phyloP scores from a whole-genome alignment of 345 rosid genomes.

The Salix suchowensis region DNA sequence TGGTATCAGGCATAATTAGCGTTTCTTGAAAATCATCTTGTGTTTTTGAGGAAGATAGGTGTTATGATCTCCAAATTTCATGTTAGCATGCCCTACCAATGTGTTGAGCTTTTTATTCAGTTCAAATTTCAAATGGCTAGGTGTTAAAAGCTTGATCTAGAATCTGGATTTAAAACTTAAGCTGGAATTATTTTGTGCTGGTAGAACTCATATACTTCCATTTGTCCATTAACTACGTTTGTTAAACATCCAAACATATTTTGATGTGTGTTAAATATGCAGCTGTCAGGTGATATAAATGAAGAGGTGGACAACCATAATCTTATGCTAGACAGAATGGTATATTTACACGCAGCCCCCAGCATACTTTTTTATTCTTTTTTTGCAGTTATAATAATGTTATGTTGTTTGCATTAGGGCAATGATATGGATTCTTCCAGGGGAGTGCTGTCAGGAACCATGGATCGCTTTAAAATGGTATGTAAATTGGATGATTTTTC shows the following conservation, averaged over 20 bases:
- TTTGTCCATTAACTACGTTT: background rate
- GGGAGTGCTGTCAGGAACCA: constrained; percentile 86
- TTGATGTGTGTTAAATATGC: constrained; percentile 15
- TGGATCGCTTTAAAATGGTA: constrained; percentile 94
- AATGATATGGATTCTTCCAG: constrained; percentile 94
- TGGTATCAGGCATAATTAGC: background rate
- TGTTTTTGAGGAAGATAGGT: background rate
- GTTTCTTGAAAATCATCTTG: background rate
- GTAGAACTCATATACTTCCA: background rate
- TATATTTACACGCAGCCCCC: constrained; percentile 18
- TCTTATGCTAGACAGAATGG: constrained; percentile 85
- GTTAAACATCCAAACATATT: background rate
- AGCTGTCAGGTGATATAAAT: constrained; percentile 85
- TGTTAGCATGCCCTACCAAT: background rate
- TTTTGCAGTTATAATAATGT: constrained; percentile 17
- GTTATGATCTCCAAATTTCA: background rate
- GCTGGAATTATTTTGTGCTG: background rate
- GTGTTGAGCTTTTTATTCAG: background rate
- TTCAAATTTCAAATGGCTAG: background rate
- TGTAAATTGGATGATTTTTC: background rate
- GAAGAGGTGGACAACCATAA: constrained; percentile 90
- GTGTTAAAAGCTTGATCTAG: background rate
- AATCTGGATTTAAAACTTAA: background rate
- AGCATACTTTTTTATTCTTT: background rate
- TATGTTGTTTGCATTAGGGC: constrained; percentile 47